Evolutionary conservation across 257 asterid species (phyloP).

Genomic region (Penstemon eatonii): DNA sequence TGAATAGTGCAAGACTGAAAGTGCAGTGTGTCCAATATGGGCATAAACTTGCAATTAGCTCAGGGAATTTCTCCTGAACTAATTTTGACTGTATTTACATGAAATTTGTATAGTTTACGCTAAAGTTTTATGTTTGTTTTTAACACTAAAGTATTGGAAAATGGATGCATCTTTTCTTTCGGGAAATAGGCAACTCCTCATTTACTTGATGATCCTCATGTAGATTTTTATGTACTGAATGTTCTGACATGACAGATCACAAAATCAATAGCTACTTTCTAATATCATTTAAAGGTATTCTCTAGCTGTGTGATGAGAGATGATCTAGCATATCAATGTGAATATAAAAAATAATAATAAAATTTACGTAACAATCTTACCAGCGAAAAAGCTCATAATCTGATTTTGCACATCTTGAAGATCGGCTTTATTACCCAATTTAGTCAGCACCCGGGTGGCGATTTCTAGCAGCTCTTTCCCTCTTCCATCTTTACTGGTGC

Average conservation of each 20-base stretch:
- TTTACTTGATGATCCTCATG: neutral
- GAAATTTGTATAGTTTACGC: neutral
- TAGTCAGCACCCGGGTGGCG: constrained; percentile 61
- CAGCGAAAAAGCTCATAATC: constrained; percentile 61
- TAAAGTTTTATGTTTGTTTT: neutral
- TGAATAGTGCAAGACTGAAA: too few species aligned
- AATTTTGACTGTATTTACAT: neutral
- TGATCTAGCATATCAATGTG: constrained; percentile 9
- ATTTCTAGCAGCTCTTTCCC: constrained; percentile 72
- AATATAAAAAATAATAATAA: constrained; percentile 12
- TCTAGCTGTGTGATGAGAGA: constrained; percentile 16
- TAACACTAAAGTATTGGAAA: neutral
- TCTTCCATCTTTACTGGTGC: constrained; percentile 73
- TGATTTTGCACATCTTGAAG: constrained; percentile 64
- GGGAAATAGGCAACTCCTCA: too few species aligned
- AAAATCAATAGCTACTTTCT: neutral
- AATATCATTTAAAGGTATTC: neutral
- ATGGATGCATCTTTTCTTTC: too few species aligned
- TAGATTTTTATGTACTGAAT: neutral
- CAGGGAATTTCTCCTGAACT: too few species aligned
- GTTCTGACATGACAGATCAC: neutral
- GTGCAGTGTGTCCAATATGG: too few species aligned
- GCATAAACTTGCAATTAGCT: too few species aligned
- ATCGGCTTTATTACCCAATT: constrained; percentile 58
- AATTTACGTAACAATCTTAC: constrained; percentile 39